Conservation (phyloP, 441 rosid genomes). For the Erodium moschatum region DNA sequence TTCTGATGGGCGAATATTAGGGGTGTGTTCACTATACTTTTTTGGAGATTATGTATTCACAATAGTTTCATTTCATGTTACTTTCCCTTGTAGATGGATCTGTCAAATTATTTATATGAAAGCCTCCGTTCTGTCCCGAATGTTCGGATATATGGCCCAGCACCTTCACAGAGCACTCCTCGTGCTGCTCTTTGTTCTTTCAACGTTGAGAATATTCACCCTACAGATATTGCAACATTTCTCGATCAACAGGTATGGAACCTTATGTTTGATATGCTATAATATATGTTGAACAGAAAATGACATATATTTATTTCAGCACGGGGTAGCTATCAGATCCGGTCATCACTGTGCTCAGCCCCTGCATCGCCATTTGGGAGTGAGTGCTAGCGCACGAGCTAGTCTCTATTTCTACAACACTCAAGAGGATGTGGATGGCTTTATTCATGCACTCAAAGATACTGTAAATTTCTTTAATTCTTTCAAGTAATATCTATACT, state of each 20-base stretch:
- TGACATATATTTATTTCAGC: constrained; percentile 41
- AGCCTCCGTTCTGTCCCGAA: constrained; percentile 47
- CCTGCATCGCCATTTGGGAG: constrained; percentile 69
- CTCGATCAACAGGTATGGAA: constrained; percentile 70
- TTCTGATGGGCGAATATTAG: not conserved
- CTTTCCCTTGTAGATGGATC: constrained; percentile 38
- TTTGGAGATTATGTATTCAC: not conserved
- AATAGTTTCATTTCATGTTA: not conserved
- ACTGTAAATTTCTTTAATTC: constrained; percentile 66
- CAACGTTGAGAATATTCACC: constrained; percentile 67
- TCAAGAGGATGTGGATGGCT: constrained; percentile 66
- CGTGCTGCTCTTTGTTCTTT: constrained; percentile 84
- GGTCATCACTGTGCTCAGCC: constrained; percentile 98
- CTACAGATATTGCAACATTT: constrained; percentile 78
- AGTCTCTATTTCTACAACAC: constrained; percentile 90
- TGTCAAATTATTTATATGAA: constrained; percentile 64
- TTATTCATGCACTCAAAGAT: constrained; percentile 61
- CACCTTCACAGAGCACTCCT: constrained; percentile 45
- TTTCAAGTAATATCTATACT: constrained; percentile 8
- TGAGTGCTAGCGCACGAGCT: constrained; percentile 77
- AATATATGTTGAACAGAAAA: not conserved
- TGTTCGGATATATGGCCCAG: constrained; percentile 73
- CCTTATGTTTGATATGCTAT: not conserved
- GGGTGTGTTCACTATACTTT: no score
- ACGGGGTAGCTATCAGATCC: constrained; percentile 90